Base-by-base conservation (phyloP, 208 protist genomes). In the Angomonas deanei region DNA sequence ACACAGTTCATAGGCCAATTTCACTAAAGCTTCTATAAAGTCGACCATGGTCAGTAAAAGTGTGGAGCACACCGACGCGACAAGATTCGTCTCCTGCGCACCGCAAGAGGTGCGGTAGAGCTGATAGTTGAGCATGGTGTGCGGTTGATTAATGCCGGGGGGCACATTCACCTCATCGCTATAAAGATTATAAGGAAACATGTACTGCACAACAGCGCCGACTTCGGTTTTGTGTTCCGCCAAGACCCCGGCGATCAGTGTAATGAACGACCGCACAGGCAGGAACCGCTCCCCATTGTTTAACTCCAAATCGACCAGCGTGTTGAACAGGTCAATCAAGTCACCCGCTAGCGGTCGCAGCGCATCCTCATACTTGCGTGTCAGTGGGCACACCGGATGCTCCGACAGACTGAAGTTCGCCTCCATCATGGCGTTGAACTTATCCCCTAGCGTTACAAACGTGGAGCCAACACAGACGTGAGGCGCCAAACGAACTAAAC, bases 1-100 rank as follows among this genome's bases (percentile, higher is more conserved):
- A 26, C 57, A n/a, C 8, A 71, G 21, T 23, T 72, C 46, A 24
- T 70, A 54, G 2, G 73, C 57, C 13, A 85, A 42, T 0, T 46
- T 61, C 32, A 88, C 78, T 1, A 94, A 15, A 0, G 76, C 74
- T 61, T 94, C 88, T 15, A 89, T 71, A 66, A 92, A 94, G 59
- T 94, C 88, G 30, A 88, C 80, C 48, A 94, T 72, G 4, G 76
- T 82, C 21, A 92, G 71, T 33, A 72, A 58, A 11, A 68, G 57
- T 2, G 81, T 64, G 15, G 70, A 72, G 15, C 72, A 56, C 0
- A 82, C 74, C 10, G 66, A 55, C 3, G 63, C 61, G 15, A 76
- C 70, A 19, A 61, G 21, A 26, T 76, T 64, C 26, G 49, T 64
- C 21, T 49, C 67, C 23, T 67, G 15, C 17, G 13, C 15, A 0